phyloP scores from a whole-genome alignment of 2,329 filamentous ascomycete genomes.

The Phialophora macrospora region DNA sequence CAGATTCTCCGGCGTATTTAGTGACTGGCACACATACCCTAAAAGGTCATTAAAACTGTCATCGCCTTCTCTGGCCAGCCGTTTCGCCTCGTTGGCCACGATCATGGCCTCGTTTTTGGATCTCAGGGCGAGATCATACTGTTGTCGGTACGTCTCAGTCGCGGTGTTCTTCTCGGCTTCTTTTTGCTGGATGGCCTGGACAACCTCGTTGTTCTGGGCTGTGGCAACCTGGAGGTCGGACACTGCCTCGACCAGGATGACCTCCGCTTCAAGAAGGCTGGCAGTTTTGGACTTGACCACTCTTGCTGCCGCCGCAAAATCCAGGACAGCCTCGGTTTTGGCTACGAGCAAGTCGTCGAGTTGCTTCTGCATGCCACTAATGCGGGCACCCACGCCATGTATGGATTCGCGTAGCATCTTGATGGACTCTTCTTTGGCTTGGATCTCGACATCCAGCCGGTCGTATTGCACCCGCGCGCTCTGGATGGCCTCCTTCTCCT shows the following conservation, averaged over 20 bases:
- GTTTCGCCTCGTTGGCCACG: slow-evolving; percentile 41
- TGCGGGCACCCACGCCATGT: slow-evolving; percentile 51
- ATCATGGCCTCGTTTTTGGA: slow-evolving; percentile 34
- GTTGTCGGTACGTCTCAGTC: slow-evolving; percentile 17
- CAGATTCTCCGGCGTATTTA: slow-evolving; percentile 66
- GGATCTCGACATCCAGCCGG: slow-evolving; percentile 44
- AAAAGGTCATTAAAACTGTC: slow-evolving; percentile 26
- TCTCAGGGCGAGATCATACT: slow-evolving; percentile 33
- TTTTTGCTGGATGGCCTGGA: slow-evolving; percentile 51
- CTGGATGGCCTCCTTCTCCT: slow-evolving; percentile 64
- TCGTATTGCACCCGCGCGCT: slow-evolving; percentile 59
- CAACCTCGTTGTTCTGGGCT: slow-evolving; percentile 66
- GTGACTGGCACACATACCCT: slow-evolving; percentile 46
- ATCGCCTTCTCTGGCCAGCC: slow-evolving; percentile 36
- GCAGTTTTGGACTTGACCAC: slow-evolving; percentile 66
- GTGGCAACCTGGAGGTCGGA: slow-evolving; percentile 77
- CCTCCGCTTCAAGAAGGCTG: slow-evolving; percentile 69
- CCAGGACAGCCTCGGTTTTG: slow-evolving; percentile 61
- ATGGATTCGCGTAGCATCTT: slow-evolving; percentile 49
- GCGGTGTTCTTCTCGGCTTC: slow-evolving; percentile 39
- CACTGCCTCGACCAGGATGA: slow-evolving; percentile 76
- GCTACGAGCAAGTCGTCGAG: slow-evolving; percentile 62
- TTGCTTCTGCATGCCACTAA: slow-evolving; percentile 59
- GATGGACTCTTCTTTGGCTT: slow-evolving; percentile 54
- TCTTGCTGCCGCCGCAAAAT: slow-evolving; percentile 66